phyloP scores from a whole-genome alignment of 2,329 filamentous ascomycete genomes.

The Aureobasidium vineae region DNA sequence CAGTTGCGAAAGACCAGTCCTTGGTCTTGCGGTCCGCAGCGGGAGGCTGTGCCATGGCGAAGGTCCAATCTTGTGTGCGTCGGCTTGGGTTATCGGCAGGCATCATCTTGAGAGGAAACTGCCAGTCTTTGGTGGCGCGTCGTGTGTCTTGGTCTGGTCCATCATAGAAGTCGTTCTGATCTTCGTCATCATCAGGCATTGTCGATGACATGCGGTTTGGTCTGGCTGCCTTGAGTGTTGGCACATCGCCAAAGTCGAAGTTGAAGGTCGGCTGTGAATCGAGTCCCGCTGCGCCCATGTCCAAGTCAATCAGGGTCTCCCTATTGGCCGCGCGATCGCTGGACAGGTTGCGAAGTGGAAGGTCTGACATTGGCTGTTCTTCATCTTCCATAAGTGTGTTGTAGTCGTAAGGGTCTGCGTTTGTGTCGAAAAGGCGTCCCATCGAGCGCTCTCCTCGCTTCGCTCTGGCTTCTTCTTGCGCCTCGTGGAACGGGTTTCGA shows the following conservation, averaged over 20 bases:
- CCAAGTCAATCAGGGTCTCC: slow-evolving; percentile 58
- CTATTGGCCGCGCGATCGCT: slow-evolving; percentile 45
- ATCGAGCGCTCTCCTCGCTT: slow-evolving; percentile 57
- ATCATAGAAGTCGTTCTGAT: slow-evolving; percentile 42
- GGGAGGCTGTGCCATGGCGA: slow-evolving; percentile 44
- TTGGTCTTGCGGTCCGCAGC: slow-evolving; percentile 29
- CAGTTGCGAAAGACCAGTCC: slow-evolving; percentile 56
- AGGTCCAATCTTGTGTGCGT: slow-evolving; percentile 50
- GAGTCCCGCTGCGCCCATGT: slow-evolving; percentile 52
- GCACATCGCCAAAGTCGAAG: slow-evolving; percentile 50
- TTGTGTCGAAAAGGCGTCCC: slow-evolving; percentile 57
- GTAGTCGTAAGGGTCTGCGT: slow-evolving; percentile 58
- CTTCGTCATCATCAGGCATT: slow-evolving; percentile 45
- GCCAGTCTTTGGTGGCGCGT: slow-evolving; percentile 47
- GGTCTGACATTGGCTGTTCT: slow-evolving; percentile 52
- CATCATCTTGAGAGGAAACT: slow-evolving; percentile 49
- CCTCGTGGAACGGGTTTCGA: slow-evolving; percentile 26
- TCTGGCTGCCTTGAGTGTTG: slow-evolving; percentile 57
- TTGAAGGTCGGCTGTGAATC: slow-evolving; percentile 50
- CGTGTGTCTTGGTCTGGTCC: slow-evolving; percentile 39
- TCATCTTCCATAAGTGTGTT: slow-evolving; percentile 42
- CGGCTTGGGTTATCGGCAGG: slow-evolving; percentile 40
- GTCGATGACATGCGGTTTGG: slow-evolving; percentile 42
- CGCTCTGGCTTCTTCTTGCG: slow-evolving; percentile 54
- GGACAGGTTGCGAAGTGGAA: slow-evolving; percentile 50